Evolutionary conservation across 225 moss, liverwort and hornwort genomes (phyloP), one percentile per base, ranked within the genome.

Genomic region (Bryoerythrophyllum caledonicum): DNA sequence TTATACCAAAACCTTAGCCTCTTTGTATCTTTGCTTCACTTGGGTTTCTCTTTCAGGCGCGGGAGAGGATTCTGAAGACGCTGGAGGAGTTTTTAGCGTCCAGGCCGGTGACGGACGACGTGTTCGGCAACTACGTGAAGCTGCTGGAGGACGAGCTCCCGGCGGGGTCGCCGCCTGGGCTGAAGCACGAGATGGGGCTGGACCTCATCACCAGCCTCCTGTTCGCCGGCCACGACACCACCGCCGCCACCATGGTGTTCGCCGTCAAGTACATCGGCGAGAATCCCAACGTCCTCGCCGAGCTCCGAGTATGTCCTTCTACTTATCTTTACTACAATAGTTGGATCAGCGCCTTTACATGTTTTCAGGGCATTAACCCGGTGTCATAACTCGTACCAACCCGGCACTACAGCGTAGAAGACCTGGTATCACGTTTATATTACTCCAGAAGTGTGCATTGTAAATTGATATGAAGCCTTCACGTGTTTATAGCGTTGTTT

Each of bases 191-290:
- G 34, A 85, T 86, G 85, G 81, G 80, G 0, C 14, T 81, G 65
- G 77, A 88, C 28, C 55, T 83, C 17, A 12, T 83, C 24, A 86
- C 79, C 27, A 60, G 88, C 41, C 68, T 88, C 70, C 62, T 88
- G 19, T 88, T 88, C 6, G 88, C 88, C 10, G 88, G 86, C 5
- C 88, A 88, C 32, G 86, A 88, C 68, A 88, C 86, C 63, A 88
- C 88, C 1, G 88, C 85, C 0, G 86, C 85, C 5, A 86, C 88
- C 28, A 88, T 88, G 88, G 86, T 83, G 13, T 88, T 88, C 27
- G 76, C 86, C 34, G 86, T 88, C 48, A 86, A 83, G 13, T 88
- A 88, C 74, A 81, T 88, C 2, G 86, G 83, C 19, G 83, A 88
- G 62, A 68, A 77, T 4, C 79, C 77, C 3, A 25, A 68, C 4